A percentile compares a stretch with the other conserved stretches of the same genome.
phyloP scores from a whole-genome alignment of 257 asterid species.

The Capsicum rhomboideum region DNA sequence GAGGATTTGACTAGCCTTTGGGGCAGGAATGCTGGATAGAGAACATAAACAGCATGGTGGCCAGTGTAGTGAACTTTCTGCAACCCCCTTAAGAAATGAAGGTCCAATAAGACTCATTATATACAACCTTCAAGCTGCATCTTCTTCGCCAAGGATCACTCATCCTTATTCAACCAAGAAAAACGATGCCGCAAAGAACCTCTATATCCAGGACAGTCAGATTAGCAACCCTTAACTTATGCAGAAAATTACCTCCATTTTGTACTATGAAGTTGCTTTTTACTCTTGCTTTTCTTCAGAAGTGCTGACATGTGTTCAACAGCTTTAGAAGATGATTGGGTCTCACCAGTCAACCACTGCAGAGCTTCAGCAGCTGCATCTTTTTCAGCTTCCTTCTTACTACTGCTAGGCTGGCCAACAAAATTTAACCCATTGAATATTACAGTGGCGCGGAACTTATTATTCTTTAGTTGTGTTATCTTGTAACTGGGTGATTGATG shows the following conservation, averaged over 20 bases:
- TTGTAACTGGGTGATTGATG: conserved; percentile 68
- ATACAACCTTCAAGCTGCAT: not conserved
- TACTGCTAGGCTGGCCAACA: conserved; percentile 58
- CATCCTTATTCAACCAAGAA: not conserved
- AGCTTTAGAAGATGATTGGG: conserved; percentile 41
- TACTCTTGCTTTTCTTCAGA: conserved; percentile 60
- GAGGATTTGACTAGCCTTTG: not conserved
- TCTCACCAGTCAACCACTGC: conserved; percentile 79
- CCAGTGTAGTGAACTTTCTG: not conserved
- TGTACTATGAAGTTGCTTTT: conserved; percentile 26
- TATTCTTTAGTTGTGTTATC: conserved; percentile 51
- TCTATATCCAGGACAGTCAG: not conserved
- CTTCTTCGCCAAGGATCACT: not conserved
- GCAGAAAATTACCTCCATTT: conserved; percentile 50
- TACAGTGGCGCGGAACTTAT: conserved; percentile 64
- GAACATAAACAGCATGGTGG: not conserved
- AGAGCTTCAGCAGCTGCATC: conserved; percentile 91
- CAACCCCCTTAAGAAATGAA: not conserved
- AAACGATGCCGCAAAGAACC: not conserved
- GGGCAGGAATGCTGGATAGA: not conserved
- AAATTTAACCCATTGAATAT: conserved; percentile 75
- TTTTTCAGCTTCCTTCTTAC: conserved; percentile 92
- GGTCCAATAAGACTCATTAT: not conserved
- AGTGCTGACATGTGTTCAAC: conserved; percentile 58
- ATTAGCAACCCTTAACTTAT: not conserved